Evolutionary conservation across 495 filamentous ascomycete genomes (phyloP).

Genomic region (Penicillium canariense): DNA sequence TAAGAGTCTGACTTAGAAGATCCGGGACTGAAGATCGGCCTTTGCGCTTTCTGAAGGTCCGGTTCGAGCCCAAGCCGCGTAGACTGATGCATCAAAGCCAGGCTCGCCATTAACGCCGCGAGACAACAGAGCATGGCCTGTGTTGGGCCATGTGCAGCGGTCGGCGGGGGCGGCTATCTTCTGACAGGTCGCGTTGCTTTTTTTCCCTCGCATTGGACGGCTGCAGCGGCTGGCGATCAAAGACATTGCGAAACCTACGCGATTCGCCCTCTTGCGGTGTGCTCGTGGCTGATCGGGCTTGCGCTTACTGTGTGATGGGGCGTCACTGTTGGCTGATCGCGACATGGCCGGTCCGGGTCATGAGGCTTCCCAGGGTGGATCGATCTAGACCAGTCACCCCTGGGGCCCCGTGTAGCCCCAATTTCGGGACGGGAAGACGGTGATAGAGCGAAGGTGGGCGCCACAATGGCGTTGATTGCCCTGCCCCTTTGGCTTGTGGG

Average conservation of each 20-base stretch:
- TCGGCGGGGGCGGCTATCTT: conserved; percentile 18
- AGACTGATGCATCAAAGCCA: background rate
- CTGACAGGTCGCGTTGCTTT: conserved; percentile 25
- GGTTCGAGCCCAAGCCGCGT: background rate
- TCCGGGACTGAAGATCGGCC: background rate
- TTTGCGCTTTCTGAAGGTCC: background rate
- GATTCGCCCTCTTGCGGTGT: conserved; percentile 21
- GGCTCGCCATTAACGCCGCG: conserved; percentile 1
- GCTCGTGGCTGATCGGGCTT: conserved; percentile 23
- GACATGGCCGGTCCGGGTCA: conserved; percentile 11
- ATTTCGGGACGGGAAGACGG: background rate
- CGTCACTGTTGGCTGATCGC: conserved; percentile 22
- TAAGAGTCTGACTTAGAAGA: conserved; percentile 1
- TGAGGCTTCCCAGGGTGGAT: conserved; percentile 5
- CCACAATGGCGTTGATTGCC: background rate
- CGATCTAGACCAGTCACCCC: conserved; percentile 9
- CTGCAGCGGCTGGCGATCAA: conserved; percentile 22
- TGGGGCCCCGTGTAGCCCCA: background rate
- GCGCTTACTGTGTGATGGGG: conserved; percentile 9
- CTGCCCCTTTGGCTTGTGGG: background rate
- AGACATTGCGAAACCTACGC: conserved; percentile 14
- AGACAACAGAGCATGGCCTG: background rate
- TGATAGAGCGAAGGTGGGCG: background rate
- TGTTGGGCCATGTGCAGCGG: conserved; percentile 11
- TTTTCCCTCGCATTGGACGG: conserved; percentile 15